Evolutionary conservation across 306 rosid genomes (phyloP), one percentile per base, ranked within the genome.

Genomic region (Neltuma alba): DNA sequence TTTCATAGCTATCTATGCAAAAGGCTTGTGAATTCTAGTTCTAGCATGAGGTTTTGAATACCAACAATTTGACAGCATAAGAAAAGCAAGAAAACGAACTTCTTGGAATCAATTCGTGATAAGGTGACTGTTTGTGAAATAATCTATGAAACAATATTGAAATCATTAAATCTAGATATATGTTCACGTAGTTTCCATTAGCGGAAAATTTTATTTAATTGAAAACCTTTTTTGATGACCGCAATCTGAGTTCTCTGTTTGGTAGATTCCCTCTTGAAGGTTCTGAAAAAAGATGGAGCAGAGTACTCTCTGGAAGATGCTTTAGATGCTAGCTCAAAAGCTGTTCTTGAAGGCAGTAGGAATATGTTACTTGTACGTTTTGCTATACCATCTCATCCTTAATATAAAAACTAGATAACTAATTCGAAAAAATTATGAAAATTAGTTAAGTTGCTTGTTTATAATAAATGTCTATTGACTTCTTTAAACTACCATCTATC

Each of bases 261-360:
- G 82, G 79, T 86, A 95, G 99, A 84, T 87, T 84, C 96, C 82
- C 90, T 95, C 76, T 85, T 87, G 60, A 89, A 90, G 78, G 84
- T 88, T 80, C 92, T 81, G 76, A 91, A 84, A 84, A 91, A 87
- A 78, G 91, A 88, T 54, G 91, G 85, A 68, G 74, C 68, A 66
- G 87, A 80, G 79, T 77, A 82, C 86, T 84, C 91, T 55, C 87
- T 95, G 69, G 92, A 91, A 75, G 81, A 79, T 73, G 89, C 88
- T 58, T 82, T 93, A 57, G 98, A 91, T 80, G 86, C 93, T 48
- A 87, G 97, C 80, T 90, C 89, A 82, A 90, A 91, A 76, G 87
- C 83, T 65, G 92, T 90, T 83, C 92, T 93, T 52, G 96, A 93
- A 86, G 97, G 98, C 84, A 85, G 97, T 85, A 80, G 85, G 89